Percentiles rank a stretch among this genome's conserved stretches.
phyloP scores from a whole-genome alignment of 2,329 filamentous ascomycete species.

The Aspergillus novoparasiticus region DNA sequence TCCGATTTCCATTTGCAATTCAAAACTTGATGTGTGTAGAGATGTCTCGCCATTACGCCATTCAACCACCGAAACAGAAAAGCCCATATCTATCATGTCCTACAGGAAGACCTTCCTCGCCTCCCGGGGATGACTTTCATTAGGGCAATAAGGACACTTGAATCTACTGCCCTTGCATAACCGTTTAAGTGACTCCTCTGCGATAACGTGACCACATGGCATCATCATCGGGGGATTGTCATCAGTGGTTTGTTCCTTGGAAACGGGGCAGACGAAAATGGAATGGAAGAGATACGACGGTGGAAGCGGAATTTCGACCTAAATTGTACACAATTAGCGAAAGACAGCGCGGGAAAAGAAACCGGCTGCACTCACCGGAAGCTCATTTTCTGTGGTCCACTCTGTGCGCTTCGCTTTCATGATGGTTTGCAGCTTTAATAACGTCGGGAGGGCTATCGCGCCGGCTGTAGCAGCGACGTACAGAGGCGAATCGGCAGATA shows the following conservation, averaged over 20 bases:
- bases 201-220: slow-evolving; percentile 92
- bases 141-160: slow-evolving; percentile 96
- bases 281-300: slow-evolving; percentile 77
- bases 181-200: slow-evolving; percentile 76
- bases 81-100: slow-evolving; percentile 9
- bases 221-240: slow-evolving; percentile 95
- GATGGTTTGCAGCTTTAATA: slow-evolving; percentile 85
- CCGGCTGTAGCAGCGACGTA: slow-evolving; percentile 93
- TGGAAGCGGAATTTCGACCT: slow-evolving; percentile 68
- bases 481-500: slow-evolving; percentile 88
- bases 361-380: slow-evolving; percentile 67
- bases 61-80: not conserved
- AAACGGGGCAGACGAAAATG: slow-evolving; percentile 97
- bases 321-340: slow-evolving; percentile 11
- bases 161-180: slow-evolving; percentile 78
- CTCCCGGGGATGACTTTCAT: slow-evolving; percentile 75
- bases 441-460: slow-evolving; percentile 82
- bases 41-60: slow-evolving; percentile 12
- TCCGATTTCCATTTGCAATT: not conserved
- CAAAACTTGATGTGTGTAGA: slow-evolving; percentile 10
- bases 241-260: slow-evolving; percentile 93
- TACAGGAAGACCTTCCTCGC: slow-evolving; percentile 72
- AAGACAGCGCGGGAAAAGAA: slow-evolving; percentile 25
- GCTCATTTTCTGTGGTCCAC: slow-evolving; percentile 89
- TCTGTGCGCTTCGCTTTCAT: slow-evolving; percentile 89